Conservation (phyloP, 2,329 filamentous ascomycete species). For the Cyphellophora europaea region DNA sequence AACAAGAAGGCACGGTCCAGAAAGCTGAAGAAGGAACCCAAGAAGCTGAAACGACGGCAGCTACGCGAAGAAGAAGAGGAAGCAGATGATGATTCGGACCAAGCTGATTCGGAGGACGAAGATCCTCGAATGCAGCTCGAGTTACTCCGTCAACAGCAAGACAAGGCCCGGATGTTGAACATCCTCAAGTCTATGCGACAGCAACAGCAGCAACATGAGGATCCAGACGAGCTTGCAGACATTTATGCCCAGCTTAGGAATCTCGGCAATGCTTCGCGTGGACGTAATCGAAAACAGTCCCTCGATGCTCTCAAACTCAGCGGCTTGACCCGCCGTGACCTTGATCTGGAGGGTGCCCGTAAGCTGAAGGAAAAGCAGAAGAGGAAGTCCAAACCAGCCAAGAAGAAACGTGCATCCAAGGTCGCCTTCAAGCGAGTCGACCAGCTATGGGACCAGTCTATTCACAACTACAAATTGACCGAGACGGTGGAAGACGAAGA, state of each 20-base stretch:
- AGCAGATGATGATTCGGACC: slow-evolving; percentile 5
- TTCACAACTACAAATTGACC: slow-evolving; percentile 59
- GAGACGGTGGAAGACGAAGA: slow-evolving; percentile 57
- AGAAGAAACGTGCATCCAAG: slow-evolving; percentile 39
- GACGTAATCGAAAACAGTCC: not conserved
- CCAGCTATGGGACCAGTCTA: slow-evolving; percentile 47
- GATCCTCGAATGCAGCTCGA: not conserved
- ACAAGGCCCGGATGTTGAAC: not conserved
- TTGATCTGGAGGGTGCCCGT: not conserved
- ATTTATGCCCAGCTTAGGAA: not conserved
- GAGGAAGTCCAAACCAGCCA: slow-evolving; percentile 17
- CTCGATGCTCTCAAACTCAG: not conserved
- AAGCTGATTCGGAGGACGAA: not conserved
- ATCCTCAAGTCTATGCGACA: too few species aligned
- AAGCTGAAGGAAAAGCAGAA: not conserved
- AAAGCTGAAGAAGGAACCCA: not conserved
- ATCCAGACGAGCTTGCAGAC: not conserved
- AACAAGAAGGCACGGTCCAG: not conserved
- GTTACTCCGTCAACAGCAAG: not conserved
- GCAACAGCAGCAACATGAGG: not conserved
- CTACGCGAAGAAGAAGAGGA: slow-evolving; percentile 3
- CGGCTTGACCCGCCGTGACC: not conserved
- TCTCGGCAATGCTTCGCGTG: not conserved
- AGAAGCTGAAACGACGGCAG: not conserved
- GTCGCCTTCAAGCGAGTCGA: slow-evolving; percentile 63